Conservation (phyloP, 2,329 filamentous ascomycete species). For the Rhynchosporium agropyri region DNA sequence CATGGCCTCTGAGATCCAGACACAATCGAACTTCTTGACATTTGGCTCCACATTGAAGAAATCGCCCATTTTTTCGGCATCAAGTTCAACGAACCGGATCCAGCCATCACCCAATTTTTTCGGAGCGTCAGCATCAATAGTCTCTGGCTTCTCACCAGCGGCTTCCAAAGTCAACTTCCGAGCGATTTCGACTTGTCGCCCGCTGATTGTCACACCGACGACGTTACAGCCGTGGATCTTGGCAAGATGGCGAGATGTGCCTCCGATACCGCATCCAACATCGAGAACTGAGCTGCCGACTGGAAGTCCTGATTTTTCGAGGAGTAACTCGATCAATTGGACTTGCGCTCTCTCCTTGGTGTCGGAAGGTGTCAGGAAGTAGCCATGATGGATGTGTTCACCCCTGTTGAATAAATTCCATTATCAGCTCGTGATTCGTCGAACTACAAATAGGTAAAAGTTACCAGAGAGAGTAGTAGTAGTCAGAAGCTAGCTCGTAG, state of each 20-base stretch:
- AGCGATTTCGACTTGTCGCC: slow-evolving; percentile 61
- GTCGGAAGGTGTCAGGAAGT: slow-evolving; percentile 56
- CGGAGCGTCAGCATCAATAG: slow-evolving; percentile 15
- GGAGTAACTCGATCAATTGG: slow-evolving; percentile 58
- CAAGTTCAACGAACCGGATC: slow-evolving; percentile 59
- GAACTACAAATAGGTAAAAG: background rate
- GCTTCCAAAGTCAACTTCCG: slow-evolving; percentile 50
- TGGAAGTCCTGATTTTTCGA: slow-evolving; percentile 50
- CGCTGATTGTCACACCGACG: slow-evolving; percentile 62
- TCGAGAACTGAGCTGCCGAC: slow-evolving; percentile 53
- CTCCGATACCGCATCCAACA: slow-evolving; percentile 63
- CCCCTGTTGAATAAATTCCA: slow-evolving; percentile 49
- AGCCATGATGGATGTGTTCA: slow-evolving; percentile 66
- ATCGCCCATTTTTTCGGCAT: slow-evolving; percentile 62
- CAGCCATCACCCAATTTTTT: slow-evolving; percentile 48
- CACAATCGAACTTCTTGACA: slow-evolving; percentile 52
- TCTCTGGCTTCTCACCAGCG: slow-evolving; percentile 24
- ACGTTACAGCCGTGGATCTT: slow-evolving; percentile 54
- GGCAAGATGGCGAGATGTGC: slow-evolving; percentile 60
- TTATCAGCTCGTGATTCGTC: slow-evolving; percentile 7
- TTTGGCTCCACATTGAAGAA: slow-evolving; percentile 46
- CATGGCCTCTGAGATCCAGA: slow-evolving; percentile 65
- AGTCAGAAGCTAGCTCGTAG: slow-evolving; percentile 63
- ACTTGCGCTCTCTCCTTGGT: slow-evolving; percentile 61
- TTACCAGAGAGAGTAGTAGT: slow-evolving; percentile 63